Evolutionary conservation across 2,329 filamentous ascomycete genomes (phyloP), one percentile per base, ranked within the genome.

Genomic region (Hypoxylon sp.): DNA sequence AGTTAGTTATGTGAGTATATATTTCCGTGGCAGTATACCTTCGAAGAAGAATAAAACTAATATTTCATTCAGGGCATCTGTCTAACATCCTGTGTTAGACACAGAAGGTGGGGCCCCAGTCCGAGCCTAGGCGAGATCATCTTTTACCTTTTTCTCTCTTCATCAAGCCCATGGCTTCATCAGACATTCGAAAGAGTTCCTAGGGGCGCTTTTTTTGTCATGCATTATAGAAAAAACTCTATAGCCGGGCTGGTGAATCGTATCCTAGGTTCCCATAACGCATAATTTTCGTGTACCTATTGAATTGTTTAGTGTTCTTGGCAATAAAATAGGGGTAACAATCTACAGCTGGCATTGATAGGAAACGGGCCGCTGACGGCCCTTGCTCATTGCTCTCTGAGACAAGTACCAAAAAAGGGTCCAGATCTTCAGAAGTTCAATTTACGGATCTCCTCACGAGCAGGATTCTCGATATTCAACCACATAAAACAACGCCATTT

Each of bases 301-400:
- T 37, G 35, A 37, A 37, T 27, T 8, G 21, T 50, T 50, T 29
- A 24, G n/a, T 29, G 24, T 48, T 58, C 47, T 64, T 59, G 55
- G 55, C 55, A 52, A 51, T 7, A 21, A 51, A 65, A 67, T 63
- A 59, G 67, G 67, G 67, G 58, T 60, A 24, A 54, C 24, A 47
- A 2, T 8, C 2, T 6, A 35, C 67, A 67, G 59, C 59, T 67
- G 67, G 32, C 31, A 48, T 7, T 32, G 31, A 31, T 27, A 13
- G 15, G 2, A 27, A 39, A 50, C 64, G 65, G 68, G 15, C 68
- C 68, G 68, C 46, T n/a, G 7, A 53, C 57, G 44, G 53, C 17
- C 39, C 56, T 44, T 52, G 32, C 31, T 29, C 53, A 48, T 32
- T 62, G 54, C 51, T 39, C 13, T 37, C 39, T 61, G 56, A 61